A percentile compares a stretch with the other conserved stretches of the same genome.
Conservation (phyloP, 495 filamentous ascomycete species). For the Penicillium ochrochloron region DNA sequence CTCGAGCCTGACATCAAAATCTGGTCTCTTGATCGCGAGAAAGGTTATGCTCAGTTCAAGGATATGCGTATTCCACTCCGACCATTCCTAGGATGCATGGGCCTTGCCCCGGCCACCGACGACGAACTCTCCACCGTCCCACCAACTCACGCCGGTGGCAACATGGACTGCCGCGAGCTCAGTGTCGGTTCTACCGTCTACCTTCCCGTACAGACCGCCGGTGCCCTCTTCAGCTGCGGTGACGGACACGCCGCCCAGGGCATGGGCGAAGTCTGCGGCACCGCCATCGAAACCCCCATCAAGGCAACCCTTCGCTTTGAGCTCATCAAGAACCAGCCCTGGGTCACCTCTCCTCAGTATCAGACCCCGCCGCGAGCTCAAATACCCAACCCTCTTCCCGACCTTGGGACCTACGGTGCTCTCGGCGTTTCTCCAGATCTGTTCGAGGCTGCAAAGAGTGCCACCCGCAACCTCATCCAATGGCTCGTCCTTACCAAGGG, state of each 20-base stretch:
- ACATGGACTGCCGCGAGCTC: slow-evolving; percentile 55
- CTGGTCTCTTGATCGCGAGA: slow-evolving; percentile 49
- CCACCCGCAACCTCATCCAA: slow-evolving; percentile 46
- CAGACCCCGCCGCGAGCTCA: slow-evolving; percentile 37
- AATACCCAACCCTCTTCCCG: slow-evolving; percentile 32
- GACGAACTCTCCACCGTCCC: slow-evolving; percentile 55
- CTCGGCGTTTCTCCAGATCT: slow-evolving; percentile 51
- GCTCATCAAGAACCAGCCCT: slow-evolving; percentile 48
- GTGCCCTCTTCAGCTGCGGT: slow-evolving; percentile 58
- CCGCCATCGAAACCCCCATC: slow-evolving; percentile 59
- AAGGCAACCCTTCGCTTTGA: slow-evolving; percentile 50
- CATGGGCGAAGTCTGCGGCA: slow-evolving; percentile 59
- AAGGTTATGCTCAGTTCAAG: slow-evolving; percentile 48
- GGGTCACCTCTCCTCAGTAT: slow-evolving; percentile 51
- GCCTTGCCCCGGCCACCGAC: slow-evolving; percentile 48
- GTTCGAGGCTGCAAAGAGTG: slow-evolving; percentile 49
- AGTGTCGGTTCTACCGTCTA: slow-evolving; percentile 49
- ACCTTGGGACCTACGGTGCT: slow-evolving; percentile 50
- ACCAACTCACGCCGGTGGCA: slow-evolving; percentile 54
- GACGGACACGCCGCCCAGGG: slow-evolving; percentile 60
- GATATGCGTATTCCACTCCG: slow-evolving; percentile 49
- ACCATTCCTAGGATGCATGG: slow-evolving; percentile 57
- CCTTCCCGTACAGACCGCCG: slow-evolving; percentile 51
- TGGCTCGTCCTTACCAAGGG: slow-evolving; percentile 53
- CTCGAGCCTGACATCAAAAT: slow-evolving; percentile 48